Base-by-base conservation (phyloP, 2,329 filamentous ascomycete genomes). In the Trichoderma atrobrunneum region DNA sequence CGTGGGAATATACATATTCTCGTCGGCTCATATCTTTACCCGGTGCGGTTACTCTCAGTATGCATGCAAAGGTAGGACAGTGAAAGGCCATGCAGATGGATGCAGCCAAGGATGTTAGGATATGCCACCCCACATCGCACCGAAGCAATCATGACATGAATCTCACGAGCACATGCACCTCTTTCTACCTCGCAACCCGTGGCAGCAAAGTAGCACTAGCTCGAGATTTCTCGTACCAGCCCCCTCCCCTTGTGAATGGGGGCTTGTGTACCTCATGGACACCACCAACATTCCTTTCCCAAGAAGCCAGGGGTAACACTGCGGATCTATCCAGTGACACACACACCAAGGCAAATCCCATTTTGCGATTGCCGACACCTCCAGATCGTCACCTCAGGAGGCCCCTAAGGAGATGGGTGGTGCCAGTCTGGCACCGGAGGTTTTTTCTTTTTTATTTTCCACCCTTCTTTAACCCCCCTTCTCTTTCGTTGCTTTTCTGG, bases 261-360 rank as follows among this genome's bases (percentile, higher is more conserved):
- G 63, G 64, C 57, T 70, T 43, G 28, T 72, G 54, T 64, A 51
- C 63, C 21, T 57, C 56, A 39, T 59, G 56, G 60, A 21, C 70
- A 62, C 48, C 70, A 51, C 60, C 63, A 51, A 48, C 61, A 61
- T 60, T 66, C 11, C 63, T 32, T 30, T 60, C 30, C 28, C 28
- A 54, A n/a, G n/a, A 61, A 43, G 70, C 28, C 70, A 72, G 60
- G 66, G 66, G 71, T 72, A 70, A 72, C 71, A 70, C 66, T 51
- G 24, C 54, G 71, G 71, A 72, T 72, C 71, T 72, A 70, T 51
- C 48, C 60, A 57, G 56, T 32, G 63, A 67, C 63, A 54, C 62
- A 64, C 70, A 72, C 63, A 68, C 64, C 36, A 36, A 65, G n/a
- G 51, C 21, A 43, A 70, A 51, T 60, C 59, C 67, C 34, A 56